Evolutionary conservation across 2,329 filamentous ascomycete species (phyloP).

Genomic region (Fusarium paranaense): DNA sequence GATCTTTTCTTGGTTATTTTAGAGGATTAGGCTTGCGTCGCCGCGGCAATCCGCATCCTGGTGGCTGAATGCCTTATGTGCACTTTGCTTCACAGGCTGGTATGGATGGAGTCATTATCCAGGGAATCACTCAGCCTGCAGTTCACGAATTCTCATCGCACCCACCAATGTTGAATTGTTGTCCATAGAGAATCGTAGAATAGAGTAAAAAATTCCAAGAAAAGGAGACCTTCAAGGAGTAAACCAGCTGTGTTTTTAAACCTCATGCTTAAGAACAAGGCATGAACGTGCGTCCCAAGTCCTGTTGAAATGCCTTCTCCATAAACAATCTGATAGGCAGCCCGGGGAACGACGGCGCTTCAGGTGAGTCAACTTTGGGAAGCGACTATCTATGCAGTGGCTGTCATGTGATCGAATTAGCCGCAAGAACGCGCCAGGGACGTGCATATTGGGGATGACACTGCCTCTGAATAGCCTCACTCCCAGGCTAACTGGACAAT

Average conservation of each 20-base stretch:
- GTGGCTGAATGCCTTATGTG: neutral
- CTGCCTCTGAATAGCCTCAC: constrained; percentile 2
- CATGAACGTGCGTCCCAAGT: neutral
- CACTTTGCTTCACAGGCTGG: neutral
- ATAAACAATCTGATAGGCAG: neutral
- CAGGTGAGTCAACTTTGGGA: neutral
- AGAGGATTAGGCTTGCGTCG: neutral
- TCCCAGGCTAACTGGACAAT: neutral
- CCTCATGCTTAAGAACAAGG: neutral
- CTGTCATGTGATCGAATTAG: neutral
- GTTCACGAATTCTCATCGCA: neutral
- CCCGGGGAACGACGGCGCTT: neutral
- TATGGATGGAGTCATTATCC: neutral
- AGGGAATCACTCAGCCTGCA: neutral
- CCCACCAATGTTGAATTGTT: neutral
- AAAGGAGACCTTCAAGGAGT: neutral
- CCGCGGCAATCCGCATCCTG: neutral
- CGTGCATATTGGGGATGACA: neutral
- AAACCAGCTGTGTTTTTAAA: neutral
- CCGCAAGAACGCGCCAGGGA: neutral
- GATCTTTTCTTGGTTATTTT: neutral
- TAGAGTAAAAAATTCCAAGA: neutral
- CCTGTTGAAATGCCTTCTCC: neutral
- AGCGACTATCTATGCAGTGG: neutral
- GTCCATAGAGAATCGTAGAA: neutral